phyloP scores from a whole-genome alignment of 371 early-diverging fungal genomes.

The Mucor indicus region DNA sequence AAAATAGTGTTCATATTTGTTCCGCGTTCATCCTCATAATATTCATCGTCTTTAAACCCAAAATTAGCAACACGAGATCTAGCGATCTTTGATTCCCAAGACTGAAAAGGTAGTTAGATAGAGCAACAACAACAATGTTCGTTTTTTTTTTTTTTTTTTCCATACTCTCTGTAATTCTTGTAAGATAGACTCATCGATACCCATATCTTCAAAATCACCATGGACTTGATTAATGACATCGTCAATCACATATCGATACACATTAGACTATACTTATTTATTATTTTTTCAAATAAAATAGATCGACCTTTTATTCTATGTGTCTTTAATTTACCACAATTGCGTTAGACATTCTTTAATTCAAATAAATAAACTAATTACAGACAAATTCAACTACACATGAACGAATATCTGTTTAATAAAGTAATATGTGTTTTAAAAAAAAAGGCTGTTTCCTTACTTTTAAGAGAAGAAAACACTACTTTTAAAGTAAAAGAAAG shows the following conservation, averaged over 20 bases:
- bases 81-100: conserved; percentile 85
- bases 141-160: no score
- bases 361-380: no score
- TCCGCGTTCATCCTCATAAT: conserved; percentile 43
- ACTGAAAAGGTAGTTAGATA: conserved; percentile 50
- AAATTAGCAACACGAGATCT: conserved; percentile 78
- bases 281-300: no score
- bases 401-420: no score
- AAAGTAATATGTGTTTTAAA: no score
- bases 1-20: no score
- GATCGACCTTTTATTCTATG: no score
- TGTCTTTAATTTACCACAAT: conserved; percentile 53
- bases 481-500: no score
- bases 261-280: conserved; percentile 60
- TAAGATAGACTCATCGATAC: conserved; percentile 85
- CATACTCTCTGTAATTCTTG: conserved; percentile 87
- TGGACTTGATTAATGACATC: conserved; percentile 90
- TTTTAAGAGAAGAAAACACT: no score
- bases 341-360: conserved; percentile 47
- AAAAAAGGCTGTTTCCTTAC: no score
- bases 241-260: conserved; percentile 90
- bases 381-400: no score
- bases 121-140: no score
- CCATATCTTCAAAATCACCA: conserved; percentile 88
- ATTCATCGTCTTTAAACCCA: conserved; percentile 46